Conservation (phyloP, 176 grass and related monocot species). For the Pontederia paniculata region DNA sequence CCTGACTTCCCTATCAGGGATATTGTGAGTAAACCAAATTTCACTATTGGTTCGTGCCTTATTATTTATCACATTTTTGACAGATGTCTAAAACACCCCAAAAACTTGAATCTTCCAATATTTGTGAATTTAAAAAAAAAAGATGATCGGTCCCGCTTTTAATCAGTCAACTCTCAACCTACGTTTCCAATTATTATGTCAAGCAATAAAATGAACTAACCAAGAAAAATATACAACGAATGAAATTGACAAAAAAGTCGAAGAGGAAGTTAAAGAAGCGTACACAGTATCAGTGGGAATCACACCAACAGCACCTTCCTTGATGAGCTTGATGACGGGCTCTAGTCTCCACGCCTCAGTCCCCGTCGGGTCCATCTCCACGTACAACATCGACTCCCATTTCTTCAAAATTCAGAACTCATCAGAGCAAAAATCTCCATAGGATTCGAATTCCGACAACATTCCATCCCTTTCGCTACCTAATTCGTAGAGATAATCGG, state of each 20-base stretch:
- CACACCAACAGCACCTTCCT: slow-evolving; percentile 63
- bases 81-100: no score
- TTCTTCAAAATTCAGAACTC: slow-evolving; percentile 24
- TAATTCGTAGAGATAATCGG: background rate
- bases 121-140: no score
- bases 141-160: no score
- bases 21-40: no score
- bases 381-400: slow-evolving; percentile 53
- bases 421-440: background rate
- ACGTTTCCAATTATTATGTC: no score
- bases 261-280: background rate
- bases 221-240: background rate
- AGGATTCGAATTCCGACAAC: background rate
- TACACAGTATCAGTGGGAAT: slow-evolving; percentile 95
- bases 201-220: background rate
- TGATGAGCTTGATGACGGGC: slow-evolving; percentile 56
- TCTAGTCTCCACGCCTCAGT: slow-evolving; percentile 79
- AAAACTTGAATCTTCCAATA: no score
- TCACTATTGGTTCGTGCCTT: no score
- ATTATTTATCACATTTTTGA: no score
- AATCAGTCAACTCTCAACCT: no score
- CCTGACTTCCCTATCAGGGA: no score
- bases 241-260: background rate
- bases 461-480: background rate
- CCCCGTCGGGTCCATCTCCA: slow-evolving; percentile 60